Conservation (phyloP, 352 stramenopile species). For the Phytopythium litorale region DNA sequence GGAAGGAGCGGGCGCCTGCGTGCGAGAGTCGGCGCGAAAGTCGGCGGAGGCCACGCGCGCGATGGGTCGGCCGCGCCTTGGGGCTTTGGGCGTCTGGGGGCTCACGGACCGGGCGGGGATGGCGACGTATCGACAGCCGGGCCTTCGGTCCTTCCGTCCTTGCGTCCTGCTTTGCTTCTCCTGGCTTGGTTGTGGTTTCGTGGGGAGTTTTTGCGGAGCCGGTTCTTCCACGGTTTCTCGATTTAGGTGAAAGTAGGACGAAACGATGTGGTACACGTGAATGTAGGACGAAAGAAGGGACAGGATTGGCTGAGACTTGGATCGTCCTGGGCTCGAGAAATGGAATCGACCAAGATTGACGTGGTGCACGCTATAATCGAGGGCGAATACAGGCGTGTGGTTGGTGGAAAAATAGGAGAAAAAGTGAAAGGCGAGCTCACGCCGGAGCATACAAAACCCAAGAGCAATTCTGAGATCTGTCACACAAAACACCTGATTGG, state of each 20-base stretch:
- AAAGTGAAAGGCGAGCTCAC: too few species aligned
- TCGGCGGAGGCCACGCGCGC: neutral
- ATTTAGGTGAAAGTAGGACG: neutral
- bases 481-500: neutral
- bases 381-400: too few species aligned
- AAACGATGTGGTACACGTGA: neutral
- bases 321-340: neutral
- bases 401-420: too few species aligned
- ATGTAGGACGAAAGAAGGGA: neutral
- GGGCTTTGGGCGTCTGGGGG: neutral
- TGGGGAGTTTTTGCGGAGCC: neutral
- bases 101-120: neutral
- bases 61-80: neutral
- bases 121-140: neutral
- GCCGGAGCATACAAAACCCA: too few species aligned
- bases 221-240: neutral
- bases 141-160: neutral
- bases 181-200: neutral
- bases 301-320: neutral
- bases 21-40: neutral
- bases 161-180: neutral
- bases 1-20: neutral
- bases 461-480: too few species aligned
- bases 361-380: neutral
- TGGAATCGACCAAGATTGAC: neutral